Percentiles rank a stretch among this genome's conserved stretches.
Conservation (phyloP, 768 basidiomycete genomes). For the Tricholoma matsutake region DNA sequence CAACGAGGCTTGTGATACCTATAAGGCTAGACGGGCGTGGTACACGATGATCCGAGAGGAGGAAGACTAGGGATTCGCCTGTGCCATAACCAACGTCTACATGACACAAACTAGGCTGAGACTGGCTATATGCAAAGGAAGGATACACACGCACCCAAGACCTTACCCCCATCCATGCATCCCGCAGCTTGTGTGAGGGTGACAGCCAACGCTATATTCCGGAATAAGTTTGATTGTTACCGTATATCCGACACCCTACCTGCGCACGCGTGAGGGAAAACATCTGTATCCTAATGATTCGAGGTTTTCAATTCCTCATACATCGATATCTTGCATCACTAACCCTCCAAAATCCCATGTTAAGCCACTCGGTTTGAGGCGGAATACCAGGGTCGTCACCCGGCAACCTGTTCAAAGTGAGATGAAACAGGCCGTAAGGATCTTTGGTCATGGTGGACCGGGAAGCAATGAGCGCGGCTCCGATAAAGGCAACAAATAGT, state of each 20-base stretch:
- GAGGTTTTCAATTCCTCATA: background rate
- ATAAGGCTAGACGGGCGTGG: conserved; percentile 46
- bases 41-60: conserved; percentile 43
- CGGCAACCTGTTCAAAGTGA: conserved; percentile 45
- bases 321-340: conserved; percentile 7
- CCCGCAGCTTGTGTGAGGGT: conserved; percentile 44
- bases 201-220: conserved; percentile 41
- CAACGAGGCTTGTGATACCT: conserved; percentile 55
- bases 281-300: conserved; percentile 40
- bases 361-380: conserved; percentile 65
- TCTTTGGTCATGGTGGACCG: conserved; percentile 27
- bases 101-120: background rate
- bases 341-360: conserved; percentile 72
- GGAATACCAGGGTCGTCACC: conserved; percentile 25
- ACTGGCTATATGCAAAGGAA: background rate
- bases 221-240: background rate
- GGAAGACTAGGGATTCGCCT: conserved; percentile 61
- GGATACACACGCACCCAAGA: conserved; percentile 46
- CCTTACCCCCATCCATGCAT: conserved; percentile 38
- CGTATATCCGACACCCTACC: conserved; percentile 31
- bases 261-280: conserved; percentile 60
- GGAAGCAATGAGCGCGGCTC: background rate
- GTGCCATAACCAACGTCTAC: conserved; percentile 68
- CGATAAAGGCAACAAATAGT: background rate
- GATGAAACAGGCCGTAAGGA: conserved; percentile 60